A percentile compares a stretch with the other conserved stretches of the same genome.
phyloP scores from a whole-genome alignment of 768 basidiomycete genomes.

The Amanita rubescens region DNA sequence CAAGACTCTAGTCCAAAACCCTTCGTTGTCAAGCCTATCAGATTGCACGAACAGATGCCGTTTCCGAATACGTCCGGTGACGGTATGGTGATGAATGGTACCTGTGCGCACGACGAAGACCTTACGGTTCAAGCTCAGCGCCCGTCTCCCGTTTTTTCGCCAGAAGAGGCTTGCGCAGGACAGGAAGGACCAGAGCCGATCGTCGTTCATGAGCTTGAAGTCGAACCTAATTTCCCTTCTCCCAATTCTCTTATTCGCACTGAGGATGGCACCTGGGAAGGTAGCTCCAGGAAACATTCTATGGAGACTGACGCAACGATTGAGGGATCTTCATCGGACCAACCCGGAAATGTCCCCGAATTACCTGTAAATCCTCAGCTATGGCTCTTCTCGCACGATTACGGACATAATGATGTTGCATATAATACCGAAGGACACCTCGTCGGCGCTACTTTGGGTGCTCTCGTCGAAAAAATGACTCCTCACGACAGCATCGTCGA shows the following conservation, averaged over 20 bases:
- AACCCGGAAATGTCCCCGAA: conserved; percentile 31
- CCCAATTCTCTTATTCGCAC: conserved; percentile 43
- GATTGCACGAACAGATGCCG: background rate
- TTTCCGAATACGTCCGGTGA: background rate
- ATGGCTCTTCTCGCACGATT: conserved; percentile 69
- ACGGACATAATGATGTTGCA: conserved; percentile 74
- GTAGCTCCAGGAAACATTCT: conserved; percentile 29
- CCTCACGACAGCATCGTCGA: conserved; percentile 91
- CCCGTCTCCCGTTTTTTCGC: conserved; percentile 22
- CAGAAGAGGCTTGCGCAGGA: conserved; percentile 26
- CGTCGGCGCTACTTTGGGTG: conserved; percentile 83
- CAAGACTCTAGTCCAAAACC: conserved; percentile 53
- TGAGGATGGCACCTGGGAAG: conserved; percentile 56
- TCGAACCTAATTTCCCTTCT: conserved; percentile 41
- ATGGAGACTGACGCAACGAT: conserved; percentile 33
- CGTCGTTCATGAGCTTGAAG: conserved; percentile 19
- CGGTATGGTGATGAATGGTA: background rate
- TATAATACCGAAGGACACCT: conserved; percentile 89
- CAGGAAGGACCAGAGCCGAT: conserved; percentile 7
- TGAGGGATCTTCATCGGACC: conserved; percentile 47
- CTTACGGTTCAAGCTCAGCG: background rate
- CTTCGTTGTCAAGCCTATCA: conserved; percentile 45
- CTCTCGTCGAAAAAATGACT: conserved; percentile 95
- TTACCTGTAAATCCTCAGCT: conserved; percentile 34
- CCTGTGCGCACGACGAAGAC: background rate